Percentiles rank a stretch among this genome's conserved stretches.
phyloP scores from a whole-genome alignment of 176 grass and related monocot genomes.

The Triticum turgidum region DNA sequence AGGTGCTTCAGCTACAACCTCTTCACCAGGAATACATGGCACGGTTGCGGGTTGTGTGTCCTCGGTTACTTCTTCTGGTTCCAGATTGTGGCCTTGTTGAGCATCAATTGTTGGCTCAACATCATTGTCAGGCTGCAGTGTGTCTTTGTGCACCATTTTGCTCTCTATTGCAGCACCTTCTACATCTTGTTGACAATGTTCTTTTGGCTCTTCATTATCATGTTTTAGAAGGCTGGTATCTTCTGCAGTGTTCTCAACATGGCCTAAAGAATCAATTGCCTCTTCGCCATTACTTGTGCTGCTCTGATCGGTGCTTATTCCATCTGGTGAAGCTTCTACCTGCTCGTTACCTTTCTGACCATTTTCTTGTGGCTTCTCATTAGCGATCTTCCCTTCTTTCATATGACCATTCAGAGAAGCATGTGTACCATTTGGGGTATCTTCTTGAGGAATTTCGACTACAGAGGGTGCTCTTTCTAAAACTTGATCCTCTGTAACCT shows the following conservation, averaged over 20 bases:
- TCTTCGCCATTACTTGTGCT: conserved; percentile 24
- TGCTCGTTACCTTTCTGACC: conserved; percentile 15
- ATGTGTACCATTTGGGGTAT: conserved; percentile 20
- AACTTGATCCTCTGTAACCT: conserved; percentile 42
- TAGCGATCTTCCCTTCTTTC: conserved; percentile 12
- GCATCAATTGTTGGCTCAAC: conserved; percentile 2
- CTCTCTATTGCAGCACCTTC: conserved; percentile 14
- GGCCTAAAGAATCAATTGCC: background rate
- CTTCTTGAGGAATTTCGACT: conserved; percentile 25
- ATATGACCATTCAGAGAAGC: conserved; percentile 40
- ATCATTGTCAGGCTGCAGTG: conserved; percentile 22
- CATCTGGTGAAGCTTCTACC: conserved; percentile 7
- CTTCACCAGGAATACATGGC: background rate
- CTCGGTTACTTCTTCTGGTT: conserved; percentile 22
- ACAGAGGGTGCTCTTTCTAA: conserved; percentile 40
- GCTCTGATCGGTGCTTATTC: conserved; percentile 11
- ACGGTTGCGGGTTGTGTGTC: conserved; percentile 21
- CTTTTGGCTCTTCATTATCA: conserved; percentile 25
- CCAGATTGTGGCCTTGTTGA: conserved; percentile 26
- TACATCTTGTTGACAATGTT: conserved; percentile 14
- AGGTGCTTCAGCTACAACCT: conserved; percentile 21
- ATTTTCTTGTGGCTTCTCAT: conserved; percentile 14
- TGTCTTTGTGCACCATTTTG: conserved; percentile 9
- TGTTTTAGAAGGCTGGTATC: conserved; percentile 19
- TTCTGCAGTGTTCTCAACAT: conserved; percentile 37